Conservation (phyloP, 2,329 filamentous ascomycete species). For the Cladorrhinum sp. region DNA sequence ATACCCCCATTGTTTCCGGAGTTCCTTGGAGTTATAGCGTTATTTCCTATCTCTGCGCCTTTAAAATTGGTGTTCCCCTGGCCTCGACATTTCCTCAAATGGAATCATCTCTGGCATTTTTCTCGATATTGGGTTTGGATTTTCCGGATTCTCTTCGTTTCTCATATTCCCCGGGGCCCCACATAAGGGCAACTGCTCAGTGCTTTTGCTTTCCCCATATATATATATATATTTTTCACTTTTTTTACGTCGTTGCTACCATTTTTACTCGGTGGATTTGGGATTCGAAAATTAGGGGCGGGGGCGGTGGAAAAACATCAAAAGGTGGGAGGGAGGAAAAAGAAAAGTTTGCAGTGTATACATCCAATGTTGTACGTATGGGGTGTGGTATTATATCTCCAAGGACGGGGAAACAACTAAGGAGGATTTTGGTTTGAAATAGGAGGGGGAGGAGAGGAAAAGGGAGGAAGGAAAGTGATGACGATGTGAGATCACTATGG, state of each 20-base stretch:
- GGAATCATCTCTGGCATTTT: background rate
- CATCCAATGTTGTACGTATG: too few species aligned
- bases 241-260: constrained; percentile 13
- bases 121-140: background rate
- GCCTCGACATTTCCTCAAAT: background rate
- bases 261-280: background rate
- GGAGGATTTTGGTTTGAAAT: background rate
- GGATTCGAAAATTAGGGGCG: background rate
- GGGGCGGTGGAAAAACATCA: background rate
- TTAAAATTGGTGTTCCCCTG: background rate
- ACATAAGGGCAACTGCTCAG: too few species aligned
- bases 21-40: constrained; percentile 3
- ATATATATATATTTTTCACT: background rate
- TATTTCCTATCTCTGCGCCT: background rate
- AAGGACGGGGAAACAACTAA: too few species aligned
- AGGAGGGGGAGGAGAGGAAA: background rate
- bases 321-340: background rate
- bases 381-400: too few species aligned
- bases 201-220: background rate
- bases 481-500: background rate
- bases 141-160: background rate
- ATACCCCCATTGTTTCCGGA: constrained; percentile 16
- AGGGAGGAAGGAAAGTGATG: background rate
- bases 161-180: background rate
- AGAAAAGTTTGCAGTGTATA: too few species aligned